Conservation (phyloP, 345 rosid genomes). For the Iberis pinnata region DNA sequence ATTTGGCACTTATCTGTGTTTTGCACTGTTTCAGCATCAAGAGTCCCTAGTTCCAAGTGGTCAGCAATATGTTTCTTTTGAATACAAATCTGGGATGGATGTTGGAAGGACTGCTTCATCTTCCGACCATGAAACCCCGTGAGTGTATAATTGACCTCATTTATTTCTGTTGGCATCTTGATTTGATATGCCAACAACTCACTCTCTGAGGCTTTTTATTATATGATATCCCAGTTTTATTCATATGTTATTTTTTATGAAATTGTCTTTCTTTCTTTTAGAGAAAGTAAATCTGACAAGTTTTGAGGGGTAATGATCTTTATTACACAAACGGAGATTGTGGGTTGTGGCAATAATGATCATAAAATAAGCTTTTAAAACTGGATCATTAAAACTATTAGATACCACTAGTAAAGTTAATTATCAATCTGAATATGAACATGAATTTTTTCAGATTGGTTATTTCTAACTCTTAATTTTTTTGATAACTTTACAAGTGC, state of each 20-base stretch:
- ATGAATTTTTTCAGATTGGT: not conserved
- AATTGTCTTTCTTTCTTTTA: not conserved
- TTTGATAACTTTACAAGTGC: slow-evolving; percentile 5
- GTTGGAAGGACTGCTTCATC: slow-evolving; percentile 86
- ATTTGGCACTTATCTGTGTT: slow-evolving; percentile 9
- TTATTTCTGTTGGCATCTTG: slow-evolving; percentile 5
- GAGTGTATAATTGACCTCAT: slow-evolving; percentile 39
- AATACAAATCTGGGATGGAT: slow-evolving; percentile 92
- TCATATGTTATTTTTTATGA: slow-evolving; percentile 7
- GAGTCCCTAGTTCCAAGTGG: slow-evolving; percentile 73
- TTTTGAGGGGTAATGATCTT: not conserved
- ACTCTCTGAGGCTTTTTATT: slow-evolving; percentile 1
- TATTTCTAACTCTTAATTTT: slow-evolving; percentile 1
- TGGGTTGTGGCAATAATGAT: not conserved
- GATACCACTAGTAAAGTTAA: not conserved
- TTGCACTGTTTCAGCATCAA: slow-evolving; percentile 63
- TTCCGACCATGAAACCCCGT: slow-evolving; percentile 97
- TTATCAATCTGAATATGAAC: not conserved
- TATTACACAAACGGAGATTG: not conserved
- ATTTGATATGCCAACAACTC: not conserved
- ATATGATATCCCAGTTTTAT: not conserved
- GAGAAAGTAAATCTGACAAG: not conserved
- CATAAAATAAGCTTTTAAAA: not conserved
- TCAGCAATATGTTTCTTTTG: slow-evolving; percentile 83
- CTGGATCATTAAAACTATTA: not conserved